Percentiles rank a stretch among this genome's conserved stretches.
phyloP scores from a whole-genome alignment of 2,329 filamentous ascomycete species.

The Pseudocercospora cruenta region DNA sequence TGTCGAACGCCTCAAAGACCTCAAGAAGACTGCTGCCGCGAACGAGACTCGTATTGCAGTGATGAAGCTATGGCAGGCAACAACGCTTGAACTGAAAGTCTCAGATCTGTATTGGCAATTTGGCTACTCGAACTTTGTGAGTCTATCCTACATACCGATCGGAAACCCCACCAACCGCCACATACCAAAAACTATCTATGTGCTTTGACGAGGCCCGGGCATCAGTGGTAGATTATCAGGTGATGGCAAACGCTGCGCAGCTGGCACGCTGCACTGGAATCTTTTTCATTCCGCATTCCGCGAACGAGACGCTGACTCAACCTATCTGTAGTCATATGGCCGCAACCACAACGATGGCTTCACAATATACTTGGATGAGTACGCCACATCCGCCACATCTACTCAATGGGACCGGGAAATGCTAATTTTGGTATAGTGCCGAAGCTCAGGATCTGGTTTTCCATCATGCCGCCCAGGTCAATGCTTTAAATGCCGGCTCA shows the following conservation, averaged over 20 bases:
- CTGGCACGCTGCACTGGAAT: background rate
- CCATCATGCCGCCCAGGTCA: background rate
- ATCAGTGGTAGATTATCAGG: background rate
- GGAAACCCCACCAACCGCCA: background rate
- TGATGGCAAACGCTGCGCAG: background rate
- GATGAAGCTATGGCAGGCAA: slow-evolving; percentile 56
- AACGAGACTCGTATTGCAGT: slow-evolving; percentile 52
- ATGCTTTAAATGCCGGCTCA: background rate
- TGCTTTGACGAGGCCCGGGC: background rate
- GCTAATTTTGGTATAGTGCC: background rate
- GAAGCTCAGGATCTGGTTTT: background rate
- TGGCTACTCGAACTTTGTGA: slow-evolving; percentile 47
- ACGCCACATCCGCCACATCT: slow-evolving; percentile 9
- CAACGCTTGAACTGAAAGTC: slow-evolving; percentile 52
- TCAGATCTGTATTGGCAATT: slow-evolving; percentile 62
- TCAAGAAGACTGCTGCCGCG: slow-evolving; percentile 43
- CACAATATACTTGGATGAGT: slow-evolving; percentile 57
- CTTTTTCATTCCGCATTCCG: background rate
- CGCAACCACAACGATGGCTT: slow-evolving; percentile 61
- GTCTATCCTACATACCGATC: background rate
- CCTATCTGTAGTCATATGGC: slow-evolving; percentile 53
- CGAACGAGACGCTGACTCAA: background rate
- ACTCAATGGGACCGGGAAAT: background rate
- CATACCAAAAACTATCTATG: background rate
- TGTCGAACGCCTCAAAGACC: slow-evolving; percentile 53